These are phyloP conservation scores for Dillenia suffruticosa DNA, from an alignment of 164 flowering plant species.

Conservation along the genomic window DNA sequence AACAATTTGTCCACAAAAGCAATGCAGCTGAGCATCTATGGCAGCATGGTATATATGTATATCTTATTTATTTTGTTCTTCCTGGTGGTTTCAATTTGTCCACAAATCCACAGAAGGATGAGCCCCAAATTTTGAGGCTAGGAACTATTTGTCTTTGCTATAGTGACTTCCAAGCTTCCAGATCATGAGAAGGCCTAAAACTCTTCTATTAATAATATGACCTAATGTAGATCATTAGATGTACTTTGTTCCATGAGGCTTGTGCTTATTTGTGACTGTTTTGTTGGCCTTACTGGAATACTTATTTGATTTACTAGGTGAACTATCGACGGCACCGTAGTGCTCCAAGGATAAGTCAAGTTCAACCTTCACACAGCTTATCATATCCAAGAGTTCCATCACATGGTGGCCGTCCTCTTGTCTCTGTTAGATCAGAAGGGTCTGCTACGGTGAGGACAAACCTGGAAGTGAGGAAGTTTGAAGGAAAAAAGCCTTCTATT, in stretches of 20 bases:
- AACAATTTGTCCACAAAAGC: constrained; percentile 53
- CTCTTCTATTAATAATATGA: no score
- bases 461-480: constrained; percentile 15
- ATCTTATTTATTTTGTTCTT: not conserved
- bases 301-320: constrained; percentile 16
- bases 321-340: constrained; percentile 26
- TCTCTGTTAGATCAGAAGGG: constrained; percentile 71
- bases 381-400: constrained; percentile 53
- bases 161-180: no score
- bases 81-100: not conserved
- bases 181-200: not conserved
- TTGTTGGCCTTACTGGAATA: not conserved
- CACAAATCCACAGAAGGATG: no score
- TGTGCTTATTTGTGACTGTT: no score
- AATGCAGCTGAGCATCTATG: constrained; percentile 66
- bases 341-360: constrained; percentile 18
- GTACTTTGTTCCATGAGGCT: no score
- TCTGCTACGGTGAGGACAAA: constrained; percentile 30
- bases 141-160: no score
- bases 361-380: constrained; percentile 34
- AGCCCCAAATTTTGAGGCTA: no score
- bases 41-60: constrained; percentile 55
- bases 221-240: no score
- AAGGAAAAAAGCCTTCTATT: constrained; percentile 4
- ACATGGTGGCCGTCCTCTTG: constrained; percentile 19